A percentile compares a stretch with the other conserved stretches of the same genome.
These are phyloP conservation scores for Ligustrum vulgare DNA, from an alignment of 257 asterid species.

Conservation along the genomic window DNA sequence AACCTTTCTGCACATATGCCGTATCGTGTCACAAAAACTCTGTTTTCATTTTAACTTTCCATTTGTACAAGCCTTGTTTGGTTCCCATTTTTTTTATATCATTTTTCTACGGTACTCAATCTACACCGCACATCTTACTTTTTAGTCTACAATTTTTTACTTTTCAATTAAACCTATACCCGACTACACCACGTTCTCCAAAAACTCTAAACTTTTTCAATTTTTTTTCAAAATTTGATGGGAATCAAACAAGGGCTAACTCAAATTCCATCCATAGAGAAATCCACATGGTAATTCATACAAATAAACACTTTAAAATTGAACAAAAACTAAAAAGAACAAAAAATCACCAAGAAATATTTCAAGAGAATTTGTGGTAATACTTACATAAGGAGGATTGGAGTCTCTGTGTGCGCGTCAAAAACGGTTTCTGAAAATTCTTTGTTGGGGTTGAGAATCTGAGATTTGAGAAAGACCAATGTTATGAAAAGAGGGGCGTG, in stretches of 20 bases:
- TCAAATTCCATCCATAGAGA: not conserved
- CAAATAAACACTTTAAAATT: not conserved
- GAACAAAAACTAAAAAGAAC: not conserved
- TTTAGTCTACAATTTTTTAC: no score
- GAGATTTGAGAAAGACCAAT: not conserved
- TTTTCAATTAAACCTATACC: no score
- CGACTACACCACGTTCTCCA: no score
- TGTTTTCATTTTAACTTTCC: not conserved
- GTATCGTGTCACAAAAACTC: no score
- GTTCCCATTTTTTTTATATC: no score
- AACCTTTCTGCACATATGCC: not conserved
- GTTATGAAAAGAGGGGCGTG: slow-evolving; percentile 35
- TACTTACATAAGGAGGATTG: not conserved
- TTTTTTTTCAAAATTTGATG: no score
- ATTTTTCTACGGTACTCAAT: no score
- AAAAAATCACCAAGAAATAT: not conserved
- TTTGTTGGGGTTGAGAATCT: not conserved
- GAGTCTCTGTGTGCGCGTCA: not conserved
- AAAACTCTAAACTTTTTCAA: no score
- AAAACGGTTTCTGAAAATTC: not conserved
- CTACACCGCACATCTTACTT: no score
- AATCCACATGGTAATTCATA: not conserved
- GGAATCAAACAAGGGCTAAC: no score
- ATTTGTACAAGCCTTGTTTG: no score
- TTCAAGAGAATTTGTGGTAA: not conserved